Base-by-base conservation (phyloP, 129 eudicot genomes). In the Gnaphalium uliginosum region DNA sequence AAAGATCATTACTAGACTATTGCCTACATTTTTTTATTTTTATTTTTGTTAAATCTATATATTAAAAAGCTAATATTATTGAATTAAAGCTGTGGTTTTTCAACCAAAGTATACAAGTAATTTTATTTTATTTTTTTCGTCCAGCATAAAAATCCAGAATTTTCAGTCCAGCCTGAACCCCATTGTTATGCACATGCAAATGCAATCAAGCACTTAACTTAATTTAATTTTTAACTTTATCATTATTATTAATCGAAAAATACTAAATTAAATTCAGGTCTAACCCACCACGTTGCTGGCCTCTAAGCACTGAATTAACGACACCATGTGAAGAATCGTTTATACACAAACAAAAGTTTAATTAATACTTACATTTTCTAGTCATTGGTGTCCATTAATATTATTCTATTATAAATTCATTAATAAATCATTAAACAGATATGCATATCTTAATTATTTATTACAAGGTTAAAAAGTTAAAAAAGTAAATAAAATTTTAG, bases 231-330 rank as follows among this genome's bases (percentile, higher is more conserved):
- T 8, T 35, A 35, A 35, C 43, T 7, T 35, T 35, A 22, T 14
- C 11, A 21, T 41, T 68, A 11, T 68, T 43, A 13, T 13, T 22
- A n/a, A n/a, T n/a, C n/a, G 13, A 2, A 3, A 30, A 60, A 41
- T 57, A 24, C 51, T 14, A 59, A 39, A 59, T 73, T 43, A 59
- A 35, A 73, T 33, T 4, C 4, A 59, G 19, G 37, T 58, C 8
- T 9, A 73, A 73, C 77, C 77, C 68, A 73, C 77, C 77, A 58
- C 54, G 68, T 56, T 73, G 39, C 68, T 57, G 39, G 66, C 77
- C 68, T 58, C 24, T 26, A 23, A 58, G 18, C 68, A 58, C 32
- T 14, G 35, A 57, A 58, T 7, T 17, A 66, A n/a, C 13, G 35
- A 67, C n/a, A 5, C 74, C 74, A 56, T 76, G 67, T 76, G 80